Conservation (phyloP, 805 yeast genomes). For the Starmerella floricola region DNA sequence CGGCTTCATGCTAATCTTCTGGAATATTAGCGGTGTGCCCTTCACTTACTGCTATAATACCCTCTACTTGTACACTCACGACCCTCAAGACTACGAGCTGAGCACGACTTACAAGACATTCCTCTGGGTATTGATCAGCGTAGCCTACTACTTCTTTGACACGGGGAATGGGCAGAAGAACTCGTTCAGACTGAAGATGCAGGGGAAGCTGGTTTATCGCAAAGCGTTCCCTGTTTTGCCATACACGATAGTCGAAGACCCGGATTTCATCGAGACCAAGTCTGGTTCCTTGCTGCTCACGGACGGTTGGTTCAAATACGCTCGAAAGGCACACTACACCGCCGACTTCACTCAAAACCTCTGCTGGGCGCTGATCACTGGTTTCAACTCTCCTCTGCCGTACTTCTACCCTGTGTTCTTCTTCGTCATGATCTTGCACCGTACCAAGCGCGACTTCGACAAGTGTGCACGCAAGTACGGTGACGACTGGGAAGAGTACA, state of each 20-base stretch:
- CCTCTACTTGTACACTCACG: slow-evolving; percentile 66
- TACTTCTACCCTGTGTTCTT: slow-evolving; percentile 94
- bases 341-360: slow-evolving; percentile 83
- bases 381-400: slow-evolving; percentile 76
- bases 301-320: slow-evolving; percentile 91
- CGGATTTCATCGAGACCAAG: slow-evolving; percentile 70
- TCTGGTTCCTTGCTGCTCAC: slow-evolving; percentile 75
- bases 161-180: slow-evolving; percentile 93
- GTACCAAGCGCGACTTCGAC: slow-evolving; percentile 76
- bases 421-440: slow-evolving; percentile 73
- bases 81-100: slow-evolving; percentile 74
- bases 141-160: slow-evolving; percentile 86
- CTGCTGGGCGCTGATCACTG: slow-evolving; percentile 88
- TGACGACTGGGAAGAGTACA: slow-evolving; percentile 81
- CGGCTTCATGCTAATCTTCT: slow-evolving; percentile 96
- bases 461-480: slow-evolving; percentile 85
- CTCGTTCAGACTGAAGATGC: slow-evolving; percentile 60
- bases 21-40: slow-evolving; percentile 99
- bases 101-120: slow-evolving; percentile 46
- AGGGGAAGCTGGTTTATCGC: slow-evolving; percentile 67
- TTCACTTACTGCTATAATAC: slow-evolving; percentile 95
- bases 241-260: slow-evolving; percentile 66
- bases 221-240: slow-evolving; percentile 92
- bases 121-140: slow-evolving; percentile 44
- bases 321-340: slow-evolving; percentile 89